A percentile compares a stretch with the other conserved stretches of the same genome.
phyloP scores from a whole-genome alignment of 2,329 filamentous ascomycete species.

The Aspergillus candidus region DNA sequence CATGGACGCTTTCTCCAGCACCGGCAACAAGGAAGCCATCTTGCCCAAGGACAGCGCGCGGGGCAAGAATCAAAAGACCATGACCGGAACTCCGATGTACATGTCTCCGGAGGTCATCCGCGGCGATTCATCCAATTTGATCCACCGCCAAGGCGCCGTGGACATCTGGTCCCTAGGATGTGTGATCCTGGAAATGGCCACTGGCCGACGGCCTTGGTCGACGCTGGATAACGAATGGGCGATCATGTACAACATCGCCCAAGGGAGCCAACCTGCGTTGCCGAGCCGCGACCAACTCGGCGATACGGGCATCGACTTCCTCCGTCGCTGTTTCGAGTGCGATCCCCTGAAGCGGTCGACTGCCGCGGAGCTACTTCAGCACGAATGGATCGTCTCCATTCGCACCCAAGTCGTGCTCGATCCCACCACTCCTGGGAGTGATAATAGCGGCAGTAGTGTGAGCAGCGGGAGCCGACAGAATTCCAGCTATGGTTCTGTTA shows the following conservation, averaged over 20 bases:
- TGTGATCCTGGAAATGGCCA: constrained; percentile 96
- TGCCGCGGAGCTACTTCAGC: constrained; percentile 83
- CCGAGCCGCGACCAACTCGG: constrained; percentile 79
- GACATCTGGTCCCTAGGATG: constrained; percentile 97
- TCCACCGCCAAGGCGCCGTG: constrained; percentile 75
- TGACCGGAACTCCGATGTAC: constrained; percentile 99
- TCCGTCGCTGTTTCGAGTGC: constrained; percentile 77
- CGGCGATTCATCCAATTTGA: constrained; percentile 66
- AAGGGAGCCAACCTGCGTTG: constrained; percentile 85
- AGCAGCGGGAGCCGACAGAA: constrained; percentile 26
- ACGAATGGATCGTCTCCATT: constrained; percentile 71
- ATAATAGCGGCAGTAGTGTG: constrained; percentile 33
- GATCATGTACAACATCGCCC: constrained; percentile 99
- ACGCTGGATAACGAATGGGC: constrained; percentile 98
- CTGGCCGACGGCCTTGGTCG: constrained; percentile 87
- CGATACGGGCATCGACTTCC: constrained; percentile 76
- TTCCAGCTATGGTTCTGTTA: constrained; percentile 18
- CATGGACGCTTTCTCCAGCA: constrained; percentile 49
- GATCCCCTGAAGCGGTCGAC: constrained; percentile 74
- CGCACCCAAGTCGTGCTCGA: constrained; percentile 44
- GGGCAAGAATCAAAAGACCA: constrained; percentile 67
- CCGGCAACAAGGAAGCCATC: constrained; percentile 35
- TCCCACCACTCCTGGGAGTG: constrained; percentile 34
- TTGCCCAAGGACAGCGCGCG: constrained; percentile 29
- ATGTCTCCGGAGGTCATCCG: constrained; percentile 99